Percentiles rank a stretch among this genome's conserved stretches.
These are phyloP conservation scores for Lactarius sp. DNA, from an alignment of 768 basidiomycete genomes.

Conservation along the genomic window DNA sequence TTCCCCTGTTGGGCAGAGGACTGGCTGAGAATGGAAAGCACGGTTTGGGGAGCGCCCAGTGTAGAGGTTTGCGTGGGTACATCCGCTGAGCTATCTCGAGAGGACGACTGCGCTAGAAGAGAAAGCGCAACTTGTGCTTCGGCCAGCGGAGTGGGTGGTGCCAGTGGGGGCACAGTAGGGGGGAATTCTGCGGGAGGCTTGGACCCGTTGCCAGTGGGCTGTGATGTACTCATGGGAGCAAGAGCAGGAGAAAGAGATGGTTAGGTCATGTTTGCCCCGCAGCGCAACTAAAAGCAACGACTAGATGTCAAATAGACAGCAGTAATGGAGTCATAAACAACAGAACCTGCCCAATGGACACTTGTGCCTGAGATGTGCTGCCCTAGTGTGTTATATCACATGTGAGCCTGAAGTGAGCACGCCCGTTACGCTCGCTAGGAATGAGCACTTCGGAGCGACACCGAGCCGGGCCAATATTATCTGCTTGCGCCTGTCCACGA, in stretches of 20 bases:
- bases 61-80: neutral
- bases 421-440: no score
- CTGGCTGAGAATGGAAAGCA: neutral
- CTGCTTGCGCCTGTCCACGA: no score
- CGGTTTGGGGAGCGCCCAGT: neutral
- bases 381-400: no score
- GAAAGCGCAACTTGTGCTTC: neutral
- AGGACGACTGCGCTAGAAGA: neutral
- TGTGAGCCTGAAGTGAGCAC: no score
- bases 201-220: neutral
- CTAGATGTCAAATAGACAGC: neutral
- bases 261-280: no score
- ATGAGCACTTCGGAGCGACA: no score
- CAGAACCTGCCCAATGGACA: no score
- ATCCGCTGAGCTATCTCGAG: neutral
- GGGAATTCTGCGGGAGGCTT: neutral
- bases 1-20: neutral
- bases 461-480: no score
- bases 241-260: neutral
- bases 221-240: neutral
- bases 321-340: conserved; percentile 3
- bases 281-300: neutral
- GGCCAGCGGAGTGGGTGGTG: neutral
- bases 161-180: neutral
- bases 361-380: neutral